Percentiles rank a stretch among this genome's conserved stretches.
phyloP scores from a whole-genome alignment of 1,284 basidiomycete species.

The Ceratobasidium sp. region DNA sequence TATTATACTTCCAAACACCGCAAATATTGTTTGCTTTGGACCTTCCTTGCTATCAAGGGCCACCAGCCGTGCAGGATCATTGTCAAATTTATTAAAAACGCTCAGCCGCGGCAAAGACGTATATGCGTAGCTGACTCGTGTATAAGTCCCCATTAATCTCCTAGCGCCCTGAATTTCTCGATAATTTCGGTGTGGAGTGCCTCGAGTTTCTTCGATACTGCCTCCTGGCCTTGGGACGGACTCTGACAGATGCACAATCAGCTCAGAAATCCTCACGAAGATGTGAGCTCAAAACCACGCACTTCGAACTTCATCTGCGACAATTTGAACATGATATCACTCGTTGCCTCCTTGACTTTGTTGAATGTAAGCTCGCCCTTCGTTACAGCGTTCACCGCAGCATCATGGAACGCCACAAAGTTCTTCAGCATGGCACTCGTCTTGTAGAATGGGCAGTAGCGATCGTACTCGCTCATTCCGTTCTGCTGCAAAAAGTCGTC shows the following conservation, averaged over 20 bases:
- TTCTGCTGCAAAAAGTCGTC: constrained; percentile 99
- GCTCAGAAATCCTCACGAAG: constrained; percentile 44
- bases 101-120: neutral
- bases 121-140: constrained; percentile 5
- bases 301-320: constrained; percentile 99
- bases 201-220: constrained; percentile 83
- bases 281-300: constrained; percentile 42
- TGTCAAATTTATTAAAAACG: constrained; percentile 24
- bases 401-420: constrained; percentile 95
- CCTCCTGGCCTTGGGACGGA: constrained; percentile 85
- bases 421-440: constrained; percentile 95
- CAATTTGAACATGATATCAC: constrained; percentile 93
- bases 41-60: neutral
- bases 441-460: constrained; percentile 99
- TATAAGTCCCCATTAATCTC: constrained; percentile 63
- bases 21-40: neutral
- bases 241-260: constrained; percentile 60
- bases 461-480: constrained; percentile 97
- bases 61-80: neutral
- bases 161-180: constrained; percentile 88
- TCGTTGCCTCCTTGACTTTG: constrained; percentile 88
- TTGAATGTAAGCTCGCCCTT: constrained; percentile 91
- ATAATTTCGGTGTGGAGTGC: constrained; percentile 83
- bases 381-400: constrained; percentile 85
- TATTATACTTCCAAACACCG: neutral